A percentile compares a stretch with the other conserved stretches of the same genome.
phyloP scores from a whole-genome alignment of 176 grass and related monocot species.

The Phragmites australis region DNA sequence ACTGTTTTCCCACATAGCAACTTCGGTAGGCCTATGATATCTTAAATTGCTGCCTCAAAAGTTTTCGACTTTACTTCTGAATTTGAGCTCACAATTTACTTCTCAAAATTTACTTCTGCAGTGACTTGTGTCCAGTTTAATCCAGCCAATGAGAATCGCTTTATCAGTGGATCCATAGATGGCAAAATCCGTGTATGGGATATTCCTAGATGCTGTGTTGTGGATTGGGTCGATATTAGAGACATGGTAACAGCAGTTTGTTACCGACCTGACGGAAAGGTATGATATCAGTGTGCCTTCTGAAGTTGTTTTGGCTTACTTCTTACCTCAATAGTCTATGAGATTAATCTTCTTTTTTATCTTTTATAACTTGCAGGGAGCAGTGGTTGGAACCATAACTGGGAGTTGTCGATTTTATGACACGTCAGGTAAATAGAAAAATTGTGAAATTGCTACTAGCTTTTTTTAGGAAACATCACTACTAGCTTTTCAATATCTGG shows the following conservation, averaged over 20 bases:
- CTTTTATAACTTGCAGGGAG: constrained; percentile 39
- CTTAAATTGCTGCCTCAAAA: constrained; percentile 14
- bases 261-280: constrained; percentile 80
- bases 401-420: constrained; percentile 85
- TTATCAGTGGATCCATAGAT: constrained; percentile 95
- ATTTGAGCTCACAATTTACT: constrained; percentile 18
- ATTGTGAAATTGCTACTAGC: neutral
- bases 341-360: constrained; percentile 20
- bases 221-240: constrained; percentile 75
- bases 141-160: constrained; percentile 59
- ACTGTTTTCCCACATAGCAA: constrained; percentile 77
- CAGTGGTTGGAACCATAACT: constrained; percentile 66
- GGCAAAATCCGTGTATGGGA: constrained; percentile 97
- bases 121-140: constrained; percentile 95
- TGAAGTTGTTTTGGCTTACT: constrained; percentile 10
- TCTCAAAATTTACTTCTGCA: constrained; percentile 37
- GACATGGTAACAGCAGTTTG: constrained; percentile 88
- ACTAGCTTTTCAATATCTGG: neutral
- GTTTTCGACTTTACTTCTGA: neutral
- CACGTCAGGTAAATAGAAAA: constrained; percentile 60
- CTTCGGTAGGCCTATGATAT: constrained; percentile 56
- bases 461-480: no score
- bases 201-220: constrained; percentile 62
- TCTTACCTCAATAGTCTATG: neutral
- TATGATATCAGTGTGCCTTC: constrained; percentile 36